Evolutionary conservation across 2,329 filamentous ascomycete genomes (phyloP), one percentile per base, ranked within the genome.

Genomic region (Aspergillus ustus): DNA sequence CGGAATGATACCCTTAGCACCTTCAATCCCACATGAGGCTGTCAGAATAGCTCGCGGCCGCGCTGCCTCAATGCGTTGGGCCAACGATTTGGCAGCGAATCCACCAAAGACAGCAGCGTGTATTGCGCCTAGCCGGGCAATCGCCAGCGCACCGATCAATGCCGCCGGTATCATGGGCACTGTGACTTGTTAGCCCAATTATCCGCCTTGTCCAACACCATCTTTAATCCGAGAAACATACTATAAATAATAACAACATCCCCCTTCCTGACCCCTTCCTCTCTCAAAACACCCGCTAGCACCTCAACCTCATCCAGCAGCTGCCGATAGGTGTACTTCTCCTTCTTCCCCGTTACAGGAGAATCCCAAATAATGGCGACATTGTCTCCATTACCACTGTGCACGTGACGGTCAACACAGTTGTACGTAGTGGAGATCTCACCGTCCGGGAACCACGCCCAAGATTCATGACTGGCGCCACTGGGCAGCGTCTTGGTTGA

Each of bases 131-230:
- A 97, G 82, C 9, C 93, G 87, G 63, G 88, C 88, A 62, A 91
- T 86, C 25, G 94, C 93, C 4, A 97, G 86, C 66, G 95, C 92
- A 9, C 91, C 93, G 64, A 96, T 87, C n/a, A 97, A 75, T 1
- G 93, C 91, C 0, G 92, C 89, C 0, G 94, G 93, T 48, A 97
- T 92, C 93, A 97, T 97, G 58, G 93, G 93, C 93, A 97, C 90
- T 92, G 65, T 25, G n/a, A 22, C 9, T 15, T 46, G 19, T 61
- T 44, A 61, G 52, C 17, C 11, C 20, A 4, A 40, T 11, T 29
- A 3, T 15, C 13, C 43, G 8, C 6, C 17, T 5, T 2, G 25
- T 3, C 8, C n/a, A 1, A 37, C 11, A 15, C 11, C 31, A 9
- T 34, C 31, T 34, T 63, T 25, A 20, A 15, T 22, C 25, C 15